phyloP scores from a whole-genome alignment of 2,329 filamentous ascomycete genomes.

The Drechslerella dactyloides region DNA sequence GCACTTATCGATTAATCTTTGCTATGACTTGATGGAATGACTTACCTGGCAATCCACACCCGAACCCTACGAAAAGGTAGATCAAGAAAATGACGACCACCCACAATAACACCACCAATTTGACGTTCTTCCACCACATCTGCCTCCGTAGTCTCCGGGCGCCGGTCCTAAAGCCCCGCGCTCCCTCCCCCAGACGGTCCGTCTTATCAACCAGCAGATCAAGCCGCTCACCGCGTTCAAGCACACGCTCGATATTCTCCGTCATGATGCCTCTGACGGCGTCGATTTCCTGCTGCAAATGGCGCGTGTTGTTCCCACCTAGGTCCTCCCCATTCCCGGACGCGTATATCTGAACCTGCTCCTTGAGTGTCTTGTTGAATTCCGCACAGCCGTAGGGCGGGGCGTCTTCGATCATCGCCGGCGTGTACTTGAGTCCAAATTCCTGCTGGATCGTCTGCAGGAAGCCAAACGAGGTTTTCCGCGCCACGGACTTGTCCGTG shows the following conservation, averaged over 20 bases:
- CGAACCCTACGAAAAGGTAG: conserved; percentile 74
- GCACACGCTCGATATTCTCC: conserved; percentile 86
- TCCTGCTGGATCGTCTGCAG: conserved; percentile 87
- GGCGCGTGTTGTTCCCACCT: conserved; percentile 79
- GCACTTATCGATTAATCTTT: neutral
- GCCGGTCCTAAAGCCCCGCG: conserved; percentile 86
- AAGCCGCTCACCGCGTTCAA: conserved; percentile 90
- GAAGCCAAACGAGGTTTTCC: conserved; percentile 90
- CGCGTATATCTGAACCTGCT: conserved; percentile 53
- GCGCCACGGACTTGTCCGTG: conserved; percentile 77
- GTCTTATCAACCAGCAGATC: conserved; percentile 96
- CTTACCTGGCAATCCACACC: conserved; percentile 71
- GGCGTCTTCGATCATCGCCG: conserved; percentile 69
- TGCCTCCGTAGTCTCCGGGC: conserved; percentile 83
- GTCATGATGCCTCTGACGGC: conserved; percentile 93
- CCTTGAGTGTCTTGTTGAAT: conserved; percentile 70
- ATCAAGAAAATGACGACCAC: conserved; percentile 71
- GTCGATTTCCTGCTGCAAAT: conserved; percentile 87
- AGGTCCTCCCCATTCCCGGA: conserved; percentile 64
- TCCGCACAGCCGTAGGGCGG: conserved; percentile 88
- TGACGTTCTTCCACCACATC: conserved; percentile 72
- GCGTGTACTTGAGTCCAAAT: conserved; percentile 75
- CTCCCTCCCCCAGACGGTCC: conserved; percentile 83
- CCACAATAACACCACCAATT: conserved; percentile 85
- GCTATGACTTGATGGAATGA: neutral